Conservation (phyloP, 805 yeast species). For the Myxozyma sirexii region DNA sequence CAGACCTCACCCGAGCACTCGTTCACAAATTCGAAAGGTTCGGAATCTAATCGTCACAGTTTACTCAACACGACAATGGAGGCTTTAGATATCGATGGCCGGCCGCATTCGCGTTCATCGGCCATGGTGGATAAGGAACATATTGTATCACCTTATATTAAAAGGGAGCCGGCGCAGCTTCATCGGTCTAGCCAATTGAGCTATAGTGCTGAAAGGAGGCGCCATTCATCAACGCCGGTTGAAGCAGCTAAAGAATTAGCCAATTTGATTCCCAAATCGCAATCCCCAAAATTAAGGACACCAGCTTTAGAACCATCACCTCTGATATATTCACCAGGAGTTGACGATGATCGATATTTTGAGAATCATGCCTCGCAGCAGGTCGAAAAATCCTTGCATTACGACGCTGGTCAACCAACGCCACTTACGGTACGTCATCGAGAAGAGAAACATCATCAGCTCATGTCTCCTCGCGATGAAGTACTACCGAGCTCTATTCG, state of each 20-base stretch:
- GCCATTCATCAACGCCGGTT: neutral
- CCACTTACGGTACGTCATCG: slow-evolving; percentile 1
- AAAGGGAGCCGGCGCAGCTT: neutral
- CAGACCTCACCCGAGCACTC: neutral
- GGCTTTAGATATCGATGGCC: neutral
- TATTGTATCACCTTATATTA: neutral
- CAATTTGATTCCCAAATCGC: neutral
- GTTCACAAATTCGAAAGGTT: neutral
- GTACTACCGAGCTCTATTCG: slow-evolving; percentile 2
- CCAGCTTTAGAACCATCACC: neutral
- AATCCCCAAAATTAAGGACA: neutral
- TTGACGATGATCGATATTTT: neutral
- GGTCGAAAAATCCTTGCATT: neutral
- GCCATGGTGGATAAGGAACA: neutral
- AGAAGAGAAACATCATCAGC: neutral
- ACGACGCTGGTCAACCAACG: neutral
- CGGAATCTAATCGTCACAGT: neutral
- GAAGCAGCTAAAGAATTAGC: slow-evolving; percentile 7
- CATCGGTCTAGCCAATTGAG: neutral
- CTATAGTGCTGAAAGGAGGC: neutral
- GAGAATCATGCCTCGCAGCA: neutral
- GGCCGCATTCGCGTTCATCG: neutral
- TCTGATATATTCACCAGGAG: neutral
- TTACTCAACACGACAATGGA: neutral
- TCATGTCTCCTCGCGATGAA: neutral